phyloP scores from a whole-genome alignment of 495 filamentous ascomycete species.

The Penicillium canariense region DNA sequence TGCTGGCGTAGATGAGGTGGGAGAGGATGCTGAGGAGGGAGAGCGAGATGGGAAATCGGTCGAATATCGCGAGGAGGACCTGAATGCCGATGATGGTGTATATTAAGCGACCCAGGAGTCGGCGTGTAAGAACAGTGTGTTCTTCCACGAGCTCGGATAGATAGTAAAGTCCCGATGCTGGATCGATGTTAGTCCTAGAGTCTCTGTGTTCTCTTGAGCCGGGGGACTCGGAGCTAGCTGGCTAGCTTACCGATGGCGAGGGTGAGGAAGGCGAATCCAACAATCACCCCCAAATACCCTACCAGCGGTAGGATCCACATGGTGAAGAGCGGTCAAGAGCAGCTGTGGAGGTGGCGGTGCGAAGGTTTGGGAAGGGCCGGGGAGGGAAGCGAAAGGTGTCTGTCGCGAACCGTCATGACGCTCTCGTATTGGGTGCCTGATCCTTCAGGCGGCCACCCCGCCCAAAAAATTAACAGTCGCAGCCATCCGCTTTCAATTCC shows the following conservation, averaged over 20 bases:
- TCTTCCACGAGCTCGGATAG: conserved; percentile 97
- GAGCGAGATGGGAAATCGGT: conserved; percentile 76
- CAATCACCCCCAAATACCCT: conserved; percentile 81
- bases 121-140: conserved; percentile 88
- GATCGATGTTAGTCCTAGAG: conserved; percentile 10
- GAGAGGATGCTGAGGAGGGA: conserved; percentile 74
- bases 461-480: conserved; percentile 12
- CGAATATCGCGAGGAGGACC: conserved; percentile 69
- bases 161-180: conserved; percentile 96
- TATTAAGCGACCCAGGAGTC: conserved; percentile 77
- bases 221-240: conserved; percentile 3
- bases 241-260: conserved; percentile 75
- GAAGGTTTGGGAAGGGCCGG: not conserved
- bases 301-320: conserved; percentile 94
- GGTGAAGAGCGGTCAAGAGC: conserved; percentile 14
- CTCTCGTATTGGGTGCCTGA: conserved; percentile 19
- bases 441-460: conserved; percentile 22
- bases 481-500: not conserved
- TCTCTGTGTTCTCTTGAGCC: not conserved
- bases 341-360: not conserved
- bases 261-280: conserved; percentile 91
- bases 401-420: conserved; percentile 6
- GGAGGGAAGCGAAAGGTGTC: not conserved
- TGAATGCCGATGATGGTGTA: conserved; percentile 78
- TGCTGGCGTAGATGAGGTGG: conserved; percentile 86